Conservation (phyloP, 306 rosid genomes). For the Pachyrhizus erosus region DNA sequence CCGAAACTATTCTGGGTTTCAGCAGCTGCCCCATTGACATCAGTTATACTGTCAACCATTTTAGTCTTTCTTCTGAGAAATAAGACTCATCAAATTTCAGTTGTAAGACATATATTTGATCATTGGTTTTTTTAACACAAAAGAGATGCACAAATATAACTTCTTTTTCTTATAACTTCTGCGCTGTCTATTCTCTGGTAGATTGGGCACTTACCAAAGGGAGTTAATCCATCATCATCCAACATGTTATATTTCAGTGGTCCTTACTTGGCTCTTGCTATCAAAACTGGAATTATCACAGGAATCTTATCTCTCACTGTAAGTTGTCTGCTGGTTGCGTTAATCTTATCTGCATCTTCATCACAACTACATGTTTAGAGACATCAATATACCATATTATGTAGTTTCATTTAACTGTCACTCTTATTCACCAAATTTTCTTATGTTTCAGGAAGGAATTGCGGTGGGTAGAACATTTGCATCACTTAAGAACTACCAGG, state of each 20-base stretch:
- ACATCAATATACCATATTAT: not conserved
- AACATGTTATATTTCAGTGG: conserved; percentile 82
- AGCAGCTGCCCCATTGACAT: conserved; percentile 94
- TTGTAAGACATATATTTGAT: conserved; percentile 53
- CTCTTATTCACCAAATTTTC: conserved; percentile 10
- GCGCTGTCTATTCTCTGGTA: conserved; percentile 26
- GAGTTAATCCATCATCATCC: conserved; percentile 81
- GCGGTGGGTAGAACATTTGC: conserved; percentile 99
- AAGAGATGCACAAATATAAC: not conserved
- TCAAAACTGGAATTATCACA: conserved; percentile 89
- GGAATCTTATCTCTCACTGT: conserved; percentile 93
- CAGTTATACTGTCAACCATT: conserved; percentile 84
- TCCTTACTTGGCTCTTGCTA: conserved; percentile 66
- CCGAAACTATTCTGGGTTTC: conserved; percentile 91
- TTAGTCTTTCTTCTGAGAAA: conserved; percentile 67
- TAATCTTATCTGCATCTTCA: too few species aligned
- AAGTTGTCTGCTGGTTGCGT: conserved; percentile 46
- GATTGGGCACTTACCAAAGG: conserved; percentile 85
- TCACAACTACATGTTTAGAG: not conserved
- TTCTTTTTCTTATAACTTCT: not conserved
- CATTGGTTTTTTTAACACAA: not conserved
- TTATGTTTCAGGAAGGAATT: conserved; percentile 80
- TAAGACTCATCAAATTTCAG: conserved; percentile 60
- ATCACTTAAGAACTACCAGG: conserved; percentile 84
- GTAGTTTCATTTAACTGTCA: not conserved